Evolutionary conservation across 1,284 basidiomycete genomes (phyloP), one percentile per base, ranked within the genome.

Genomic region (Pterulicium gracile): DNA sequence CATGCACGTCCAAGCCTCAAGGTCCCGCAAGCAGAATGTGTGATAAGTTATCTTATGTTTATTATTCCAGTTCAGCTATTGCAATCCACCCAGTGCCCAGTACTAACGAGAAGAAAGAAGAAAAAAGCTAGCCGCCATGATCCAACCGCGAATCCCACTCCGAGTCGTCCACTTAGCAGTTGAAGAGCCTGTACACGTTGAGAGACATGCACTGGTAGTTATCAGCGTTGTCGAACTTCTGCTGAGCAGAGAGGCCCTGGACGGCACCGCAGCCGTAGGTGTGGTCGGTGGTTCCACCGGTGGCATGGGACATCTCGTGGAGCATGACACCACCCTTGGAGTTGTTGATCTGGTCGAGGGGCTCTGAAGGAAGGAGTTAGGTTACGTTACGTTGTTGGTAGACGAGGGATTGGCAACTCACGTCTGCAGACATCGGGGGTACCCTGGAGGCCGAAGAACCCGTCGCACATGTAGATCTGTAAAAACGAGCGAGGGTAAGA

Each of bases 251-350:
- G 4, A 43, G 23, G 17, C 19, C 13, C 42, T 21, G 20, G 17
- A 24, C 19, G 12, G 20, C 20, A 7, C n/a, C 4, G 20, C 42
- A 43, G 13, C 42, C 42, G 20, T 43, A 43, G 4, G 23, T 21
- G 23, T n/a, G 20, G 23, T 43, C 42, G 12, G 20, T 23, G 13
- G 42, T 22, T 5, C 13, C 42, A 17, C 14, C 20, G 7, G 23
- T 24, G 20, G 42, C 42, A 17, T 43, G 42, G 17, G 42, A 43
- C 4, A 43, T 21, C 42, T 43, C 42, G 20, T 43, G 42, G 17
- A 43, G 42, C 14, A 43, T 43, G 5, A 43, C 36, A 39, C 36
- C 36, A 4, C 36, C 36, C 19, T 39, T 13, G 19, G n/a, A 15
- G 15, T 39, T 39, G 15, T 39, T 39, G 36, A 39, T 39, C n/a